Base-by-base conservation (phyloP, 1,284 basidiomycete species). In the Phylloboletellus chloephorus region DNA sequence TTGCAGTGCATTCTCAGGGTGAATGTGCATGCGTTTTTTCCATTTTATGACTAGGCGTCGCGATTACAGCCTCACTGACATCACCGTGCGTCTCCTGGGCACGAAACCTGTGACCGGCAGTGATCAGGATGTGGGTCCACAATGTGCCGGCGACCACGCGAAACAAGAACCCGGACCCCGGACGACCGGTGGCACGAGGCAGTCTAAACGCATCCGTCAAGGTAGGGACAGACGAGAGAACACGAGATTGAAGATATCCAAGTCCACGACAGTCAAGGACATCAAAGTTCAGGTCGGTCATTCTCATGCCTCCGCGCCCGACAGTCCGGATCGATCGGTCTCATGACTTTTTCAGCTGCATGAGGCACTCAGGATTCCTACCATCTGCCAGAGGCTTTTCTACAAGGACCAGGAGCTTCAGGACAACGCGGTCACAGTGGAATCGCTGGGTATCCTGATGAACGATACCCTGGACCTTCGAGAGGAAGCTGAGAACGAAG, bases 361-460 rank as follows among this genome's bases (percentile, higher is more conserved):
- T 38, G 70, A 77, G 16, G 66, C 72, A 22, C 64, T 80, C 31
- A 68, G 71, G 31, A 78, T 88, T 41, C 79, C 85, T 11, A 80
- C 80, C 4, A 82, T 88, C 41, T 82, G 74, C 48, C 88, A 89
- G 53, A 72, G 78, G 26, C 59, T 90, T 22, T 85, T 77, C 54
- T 73, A 78, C 55, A 67, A 71, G 36, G 74, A 71, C 2, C 57
- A 64, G 21, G 87, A 89, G 60, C 67, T 90, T 2, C 65, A 73
- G 2, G 80, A 87, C 54, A 83, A 77, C 52, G 46, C 67, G 15
- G 71, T 68, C 16, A 85, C 79, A 0, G 71, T 82, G 39, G 71
- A 63, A 10, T 68, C 71, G 2, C 66, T 89, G n/a, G 70, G 73
- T 16, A 71, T 90, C 35, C 56, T 78, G 20, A 72, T 77, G 26